A percentile compares a stretch with the other conserved stretches of the same genome.
Conservation (phyloP, 257 asterid species). For the Scutellaria galericulata region DNA sequence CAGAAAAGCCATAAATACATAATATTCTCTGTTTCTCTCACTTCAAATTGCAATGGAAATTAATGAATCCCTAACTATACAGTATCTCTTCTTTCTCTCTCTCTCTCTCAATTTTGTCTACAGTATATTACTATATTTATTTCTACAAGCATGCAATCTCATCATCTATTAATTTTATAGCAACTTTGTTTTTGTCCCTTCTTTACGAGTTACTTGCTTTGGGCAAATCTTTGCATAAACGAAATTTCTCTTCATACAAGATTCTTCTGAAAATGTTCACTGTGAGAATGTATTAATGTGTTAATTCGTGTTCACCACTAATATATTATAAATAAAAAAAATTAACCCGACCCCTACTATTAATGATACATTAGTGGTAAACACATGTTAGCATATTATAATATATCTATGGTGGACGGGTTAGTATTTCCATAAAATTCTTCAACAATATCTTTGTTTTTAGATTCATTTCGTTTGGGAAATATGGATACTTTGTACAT, state of each 20-base stretch:
- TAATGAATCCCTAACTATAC: conserved; percentile 28
- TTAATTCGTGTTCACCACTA: too few species aligned
- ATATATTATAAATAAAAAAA: too few species aligned
- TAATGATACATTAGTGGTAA: too few species aligned
- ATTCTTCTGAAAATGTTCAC: too few species aligned
- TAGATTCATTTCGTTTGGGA: neutral
- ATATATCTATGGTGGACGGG: too few species aligned
- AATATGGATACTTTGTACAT: too few species aligned
- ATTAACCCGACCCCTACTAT: too few species aligned
- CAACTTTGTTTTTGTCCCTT: conserved; percentile 25
- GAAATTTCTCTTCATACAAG: neutral
- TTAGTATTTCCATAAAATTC: too few species aligned
- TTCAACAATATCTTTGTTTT: neutral
- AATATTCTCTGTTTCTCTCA: conserved; percentile 41
- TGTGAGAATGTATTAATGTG: too few species aligned
- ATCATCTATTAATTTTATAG: conserved; percentile 33
- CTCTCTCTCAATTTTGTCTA: conserved; percentile 7
- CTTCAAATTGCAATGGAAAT: conserved; percentile 28
- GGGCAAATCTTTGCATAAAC: conserved; percentile 8
- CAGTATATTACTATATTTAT: conserved; percentile 46
- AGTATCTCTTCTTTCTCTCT: neutral
- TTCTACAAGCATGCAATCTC: conserved; percentile 39
- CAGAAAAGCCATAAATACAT: conserved; percentile 46
- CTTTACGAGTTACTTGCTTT: conserved; percentile 3
- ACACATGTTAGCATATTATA: too few species aligned